Evolutionary conservation across 208 protist genomes (phyloP), one percentile per base, ranked within the genome.

Genomic region (Trypanosoma platydactyli): DNA sequence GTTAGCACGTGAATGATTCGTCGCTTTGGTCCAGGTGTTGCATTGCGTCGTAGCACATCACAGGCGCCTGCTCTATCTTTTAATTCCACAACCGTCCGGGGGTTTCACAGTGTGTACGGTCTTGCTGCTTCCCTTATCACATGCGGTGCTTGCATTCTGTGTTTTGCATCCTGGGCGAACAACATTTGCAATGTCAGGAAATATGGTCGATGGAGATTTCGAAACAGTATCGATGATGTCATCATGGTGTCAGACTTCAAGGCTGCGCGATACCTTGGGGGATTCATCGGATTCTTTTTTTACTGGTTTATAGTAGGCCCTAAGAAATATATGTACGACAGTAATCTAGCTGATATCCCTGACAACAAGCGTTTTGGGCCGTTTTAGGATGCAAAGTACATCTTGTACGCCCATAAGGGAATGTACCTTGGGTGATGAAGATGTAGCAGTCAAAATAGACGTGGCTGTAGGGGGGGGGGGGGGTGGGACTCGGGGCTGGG

Each of bases 301-400:
- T 92, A 83, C 69, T 95, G 86, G 86, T 92, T 95, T 75, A 60
- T 91, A 25, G 89, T 93, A 15, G 89, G 84, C 9, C 84, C 88
- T 13, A 81, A 85, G 73, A 94, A 94, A 74, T 94, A 94, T 64
- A 79, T 71, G 48, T 92, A 83, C 64, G 78, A 80, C 50, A 91
- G 84, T 72, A 84, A 80, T 60, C 69, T 94, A 35, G 85, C 74
- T 38, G 76, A 92, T 64, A 75, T 91, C 24, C 88, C 84, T n/a
- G 88, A 81, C 46, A 91, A 86, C 77, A 88, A 73, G 40, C 84
- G 88, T 22, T 76, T 92, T 58, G 88, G 88, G 5, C 84, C 84
- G 0, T 90, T 94, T 58, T 94, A 86, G 58, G 33, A 38, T 38
- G 33, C 33, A 38, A 38, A 38, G 9, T 38, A 38, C 33, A 38